Evolutionary conservation across 2,329 filamentous ascomycete genomes (phyloP).

Genomic region (Ophiostoma quercus): DNA sequence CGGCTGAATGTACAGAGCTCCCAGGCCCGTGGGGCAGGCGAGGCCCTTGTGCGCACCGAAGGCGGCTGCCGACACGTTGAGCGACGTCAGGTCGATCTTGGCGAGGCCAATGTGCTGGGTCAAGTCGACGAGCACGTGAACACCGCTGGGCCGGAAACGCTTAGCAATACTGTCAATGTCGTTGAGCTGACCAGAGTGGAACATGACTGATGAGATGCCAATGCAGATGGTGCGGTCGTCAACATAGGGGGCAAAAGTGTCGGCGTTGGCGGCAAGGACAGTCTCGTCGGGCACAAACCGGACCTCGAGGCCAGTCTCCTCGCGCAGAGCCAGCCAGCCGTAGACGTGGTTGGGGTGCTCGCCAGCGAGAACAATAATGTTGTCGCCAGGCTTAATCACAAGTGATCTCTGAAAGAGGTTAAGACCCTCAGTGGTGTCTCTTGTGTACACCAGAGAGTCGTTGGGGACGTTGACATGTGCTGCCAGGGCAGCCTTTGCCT

Average conservation of each 20-base stretch:
- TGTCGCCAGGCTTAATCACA: neutral
- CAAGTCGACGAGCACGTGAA: neutral
- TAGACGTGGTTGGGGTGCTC: constrained; percentile 2
- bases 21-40: neutral
- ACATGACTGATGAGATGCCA: constrained; percentile 2
- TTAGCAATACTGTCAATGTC: neutral
- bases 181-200: constrained; percentile 1
- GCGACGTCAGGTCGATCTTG: neutral
- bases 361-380: neutral
- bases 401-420: neutral
- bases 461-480: neutral
- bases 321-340: neutral
- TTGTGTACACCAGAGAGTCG: neutral
- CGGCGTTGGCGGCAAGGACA: neutral
- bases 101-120: neutral
- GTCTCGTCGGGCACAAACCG: neutral
- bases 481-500: neutral
- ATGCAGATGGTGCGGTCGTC: neutral
- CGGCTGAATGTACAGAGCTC: neutral
- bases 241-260: neutral
- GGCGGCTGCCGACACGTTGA: neutral
- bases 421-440: neutral
- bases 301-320: neutral
- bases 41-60: constrained; percentile 6
- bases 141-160: neutral